A percentile compares a stretch with the other conserved stretches of the same genome.
Conservation (phyloP, 129 eudicot species). For the Flaveria sonorensis region DNA sequence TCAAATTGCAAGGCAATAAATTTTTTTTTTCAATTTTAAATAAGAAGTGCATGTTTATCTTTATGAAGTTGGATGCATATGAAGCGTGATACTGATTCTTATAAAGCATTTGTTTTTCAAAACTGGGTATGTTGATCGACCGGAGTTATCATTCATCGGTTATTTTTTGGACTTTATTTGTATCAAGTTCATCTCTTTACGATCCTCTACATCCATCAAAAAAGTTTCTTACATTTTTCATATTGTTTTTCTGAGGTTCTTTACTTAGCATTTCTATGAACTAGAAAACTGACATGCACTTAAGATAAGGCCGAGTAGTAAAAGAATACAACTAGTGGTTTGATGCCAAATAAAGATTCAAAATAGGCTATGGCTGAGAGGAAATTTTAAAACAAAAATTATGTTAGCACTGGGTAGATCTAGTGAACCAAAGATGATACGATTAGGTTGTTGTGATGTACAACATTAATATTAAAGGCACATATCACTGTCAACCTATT, state of each 20-base stretch:
- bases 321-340: not conserved
- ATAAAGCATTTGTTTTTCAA: not conserved
- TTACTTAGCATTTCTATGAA: not conserved
- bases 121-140: constrained; percentile 1
- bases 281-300: not conserved
- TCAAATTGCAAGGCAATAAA: not conserved
- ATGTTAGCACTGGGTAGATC: not conserved
- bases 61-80: not conserved
- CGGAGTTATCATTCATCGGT: not conserved
- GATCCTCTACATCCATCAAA: constrained; percentile 7
- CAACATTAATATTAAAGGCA: not conserved
- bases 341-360: not conserved
- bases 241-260: not conserved
- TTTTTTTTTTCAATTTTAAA: not conserved
- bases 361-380: not conserved
- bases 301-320: not conserved
- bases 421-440: constrained; percentile 2
- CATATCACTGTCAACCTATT: not conserved
- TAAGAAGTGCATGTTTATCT: not conserved
- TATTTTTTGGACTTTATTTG: not conserved
- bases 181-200: not conserved
- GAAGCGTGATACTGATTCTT: not conserved
- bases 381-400: not conserved
- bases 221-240: not conserved
- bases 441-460: constrained; percentile 10